These are phyloP conservation scores for Haemoproteus tartakovskyi DNA, from an alignment of 169 alveolate genomes.

Conservation along the genomic window DNA sequence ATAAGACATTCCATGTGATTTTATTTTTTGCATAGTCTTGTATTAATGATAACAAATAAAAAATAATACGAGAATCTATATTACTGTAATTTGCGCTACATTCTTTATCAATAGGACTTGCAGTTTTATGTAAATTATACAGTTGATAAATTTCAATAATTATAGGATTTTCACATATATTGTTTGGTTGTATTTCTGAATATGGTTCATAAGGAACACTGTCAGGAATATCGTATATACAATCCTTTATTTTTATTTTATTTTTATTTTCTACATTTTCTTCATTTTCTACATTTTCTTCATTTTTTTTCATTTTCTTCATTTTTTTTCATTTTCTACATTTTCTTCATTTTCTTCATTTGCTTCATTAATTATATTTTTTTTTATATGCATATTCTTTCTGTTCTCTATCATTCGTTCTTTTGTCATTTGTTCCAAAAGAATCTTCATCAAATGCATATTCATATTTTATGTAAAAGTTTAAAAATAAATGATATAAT, in stretches of 20 bases:
- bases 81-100: no score
- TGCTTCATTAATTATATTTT: not conserved
- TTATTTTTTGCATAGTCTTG: constrained; percentile 53
- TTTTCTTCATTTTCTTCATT: not conserved
- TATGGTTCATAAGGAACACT: not conserved
- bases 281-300: not conserved
- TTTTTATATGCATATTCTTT: no score
- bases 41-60: constrained; percentile 47
- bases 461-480: constrained; percentile 59
- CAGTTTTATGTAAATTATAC: no score
- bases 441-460: constrained; percentile 22
- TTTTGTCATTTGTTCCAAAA: not conserved
- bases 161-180: not conserved
- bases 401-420: not conserved
- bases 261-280: constrained; percentile 7
- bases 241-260: no score
- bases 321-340: no score
- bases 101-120: no score
- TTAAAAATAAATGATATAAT: constrained; percentile 51
- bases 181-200: not conserved
- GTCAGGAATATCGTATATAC: no score
- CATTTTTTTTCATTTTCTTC: not conserved
- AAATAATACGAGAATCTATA: constrained; percentile 48
- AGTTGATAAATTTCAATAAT: not conserved
- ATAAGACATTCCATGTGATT: constrained; percentile 63